Evolutionary conservation across 2,329 filamentous ascomycete genomes (phyloP).

Genomic region (Rhexocercosporidium sp.): DNA sequence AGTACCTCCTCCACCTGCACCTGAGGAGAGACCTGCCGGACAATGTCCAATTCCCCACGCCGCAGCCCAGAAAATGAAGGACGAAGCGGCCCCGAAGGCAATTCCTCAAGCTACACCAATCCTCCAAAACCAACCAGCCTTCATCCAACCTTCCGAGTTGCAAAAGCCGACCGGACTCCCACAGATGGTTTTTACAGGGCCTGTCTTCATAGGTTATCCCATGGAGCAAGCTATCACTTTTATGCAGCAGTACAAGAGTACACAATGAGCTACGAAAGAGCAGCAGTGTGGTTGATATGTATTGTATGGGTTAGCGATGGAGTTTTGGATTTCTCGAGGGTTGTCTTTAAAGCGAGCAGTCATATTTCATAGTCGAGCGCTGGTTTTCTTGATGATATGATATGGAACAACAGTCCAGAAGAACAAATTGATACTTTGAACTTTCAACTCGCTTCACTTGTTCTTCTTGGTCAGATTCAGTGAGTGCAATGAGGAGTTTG

Average conservation of each 20-base stretch:
- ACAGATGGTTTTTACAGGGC: conserved; percentile 88
- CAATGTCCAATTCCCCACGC: conserved; percentile 48
- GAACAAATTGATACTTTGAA: neutral
- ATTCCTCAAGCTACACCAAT: conserved; percentile 45
- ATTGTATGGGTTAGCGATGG: neutral
- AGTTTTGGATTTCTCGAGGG: neutral
- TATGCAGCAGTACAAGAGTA: conserved; percentile 56
- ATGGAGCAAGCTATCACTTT: conserved; percentile 81
- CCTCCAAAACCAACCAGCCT: conserved; percentile 52
- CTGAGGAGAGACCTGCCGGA: conserved; percentile 24
- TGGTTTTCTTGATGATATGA: neutral
- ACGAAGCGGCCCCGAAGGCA: conserved; percentile 39
- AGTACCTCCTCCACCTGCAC: conserved; percentile 8
- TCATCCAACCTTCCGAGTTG: conserved; percentile 53
- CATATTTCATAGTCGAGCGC: neutral
- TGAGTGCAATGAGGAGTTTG: too few relatives aligned
- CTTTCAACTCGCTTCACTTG: neutral
- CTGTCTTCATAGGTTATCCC: conserved; percentile 91
- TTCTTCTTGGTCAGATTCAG: too few relatives aligned
- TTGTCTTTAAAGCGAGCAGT: neutral
- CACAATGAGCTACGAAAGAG: conserved; percentile 22
- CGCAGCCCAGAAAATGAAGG: conserved; percentile 16
- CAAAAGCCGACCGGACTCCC: conserved; percentile 45
- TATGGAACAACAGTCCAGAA: neutral
- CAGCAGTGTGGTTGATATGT: neutral